Evolutionary conservation across 1,284 basidiomycete genomes (phyloP).

Genomic region (Paramarasmius palmivorus): DNA sequence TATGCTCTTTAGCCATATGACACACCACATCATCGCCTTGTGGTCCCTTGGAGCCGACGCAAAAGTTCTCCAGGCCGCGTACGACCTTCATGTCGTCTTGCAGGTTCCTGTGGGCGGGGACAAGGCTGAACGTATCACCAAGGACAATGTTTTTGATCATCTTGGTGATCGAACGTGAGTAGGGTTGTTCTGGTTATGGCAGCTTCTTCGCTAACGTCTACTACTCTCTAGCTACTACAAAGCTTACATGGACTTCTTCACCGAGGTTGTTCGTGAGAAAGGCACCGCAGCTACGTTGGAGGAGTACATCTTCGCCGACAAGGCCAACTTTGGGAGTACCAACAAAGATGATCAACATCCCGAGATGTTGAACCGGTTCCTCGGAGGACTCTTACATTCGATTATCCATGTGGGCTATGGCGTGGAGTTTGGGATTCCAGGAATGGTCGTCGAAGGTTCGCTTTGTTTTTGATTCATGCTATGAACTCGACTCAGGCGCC

Average conservation of each 20-base stretch:
- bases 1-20: conserved; percentile 41
- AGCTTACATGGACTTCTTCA: conserved; percentile 58
- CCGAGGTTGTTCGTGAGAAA: conserved; percentile 39
- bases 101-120: conserved; percentile 34
- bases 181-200: background rate
- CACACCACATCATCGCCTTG: conserved; percentile 51
- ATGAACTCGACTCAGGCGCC: background rate
- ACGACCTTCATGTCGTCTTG: conserved; percentile 39
- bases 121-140: conserved; percentile 41
- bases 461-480: no score
- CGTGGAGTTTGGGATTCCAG: conserved; percentile 60
- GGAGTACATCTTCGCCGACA: conserved; percentile 55
- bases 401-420: conserved; percentile 68
- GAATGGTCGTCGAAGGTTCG: conserved; percentile 64
- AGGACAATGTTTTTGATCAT: conserved; percentile 46
- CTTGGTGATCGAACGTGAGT: conserved; percentile 48
- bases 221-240: conserved; percentile 46
- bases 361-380: conserved; percentile 60
- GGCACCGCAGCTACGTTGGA: conserved; percentile 47
- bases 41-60: conserved; percentile 50
- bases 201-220: conserved; percentile 21
- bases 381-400: conserved; percentile 64
- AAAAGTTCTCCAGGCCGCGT: conserved; percentile 40
- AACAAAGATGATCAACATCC: conserved; percentile 36
- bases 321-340: conserved; percentile 43